Percentiles rank a stretch among this genome's conserved stretches.
Conservation (phyloP, 148 eudicot species). For the Agrostemma githago region DNA sequence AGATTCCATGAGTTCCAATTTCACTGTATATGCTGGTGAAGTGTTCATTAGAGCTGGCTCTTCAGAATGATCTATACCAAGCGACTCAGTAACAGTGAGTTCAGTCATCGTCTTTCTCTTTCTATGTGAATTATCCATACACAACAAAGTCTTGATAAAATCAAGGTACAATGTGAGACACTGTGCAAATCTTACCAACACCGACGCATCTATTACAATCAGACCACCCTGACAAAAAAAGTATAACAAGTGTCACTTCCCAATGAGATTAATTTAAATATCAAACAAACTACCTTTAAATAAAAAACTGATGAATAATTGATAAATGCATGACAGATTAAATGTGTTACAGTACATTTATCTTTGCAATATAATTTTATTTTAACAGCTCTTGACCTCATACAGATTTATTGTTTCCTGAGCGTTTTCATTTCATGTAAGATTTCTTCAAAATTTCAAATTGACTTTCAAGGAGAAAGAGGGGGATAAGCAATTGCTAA, state of each 20-base stretch:
- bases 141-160: constrained; percentile 37
- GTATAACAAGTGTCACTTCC: constrained; percentile 16
- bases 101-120: constrained; percentile 25
- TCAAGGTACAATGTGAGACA: constrained; percentile 41
- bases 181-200: constrained; percentile 39
- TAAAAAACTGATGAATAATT: not conserved
- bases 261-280: constrained; percentile 4
- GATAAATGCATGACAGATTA: not conserved
- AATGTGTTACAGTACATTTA: not conserved
- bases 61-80: constrained; percentile 21
- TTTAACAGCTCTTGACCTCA: not conserved
- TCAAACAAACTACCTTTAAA: not conserved
- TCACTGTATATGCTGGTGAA: constrained; percentile 23
- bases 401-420: not conserved
- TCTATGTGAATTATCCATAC: constrained; percentile 23
- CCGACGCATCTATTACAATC: constrained; percentile 49
- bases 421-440: not conserved
- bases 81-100: constrained; percentile 25
- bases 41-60: constrained; percentile 22
- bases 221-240: constrained; percentile 74
- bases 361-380: not conserved
- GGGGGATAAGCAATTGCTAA: not conserved
- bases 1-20: constrained; percentile 44
- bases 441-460: not conserved
- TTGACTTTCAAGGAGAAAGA: not conserved